A percentile compares a stretch with the other conserved stretches of the same genome.
These are phyloP conservation scores for Diplogelasinospora grovesii DNA, from an alignment of 495 filamentous ascomycete genomes.

Conservation along the genomic window DNA sequence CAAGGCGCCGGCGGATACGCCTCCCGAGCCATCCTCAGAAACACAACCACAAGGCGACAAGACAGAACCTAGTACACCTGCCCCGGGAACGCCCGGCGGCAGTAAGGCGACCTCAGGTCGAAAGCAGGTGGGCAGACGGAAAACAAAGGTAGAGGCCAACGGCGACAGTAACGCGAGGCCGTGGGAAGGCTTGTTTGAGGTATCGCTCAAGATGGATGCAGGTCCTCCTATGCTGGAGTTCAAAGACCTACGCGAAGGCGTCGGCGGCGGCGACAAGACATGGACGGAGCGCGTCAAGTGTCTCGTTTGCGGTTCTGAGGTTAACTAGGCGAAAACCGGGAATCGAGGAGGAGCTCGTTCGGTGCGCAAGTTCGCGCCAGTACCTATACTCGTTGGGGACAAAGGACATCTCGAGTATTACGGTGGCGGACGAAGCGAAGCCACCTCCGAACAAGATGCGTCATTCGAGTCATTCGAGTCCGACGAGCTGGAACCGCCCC, in stretches of 20 bases:
- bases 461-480: too few relatives aligned
- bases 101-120: conserved; percentile 11
- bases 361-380: not conserved
- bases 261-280: conserved; percentile 37
- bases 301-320: conserved; percentile 33
- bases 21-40: conserved; percentile 7
- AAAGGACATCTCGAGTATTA: too few relatives aligned
- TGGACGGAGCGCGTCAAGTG: conserved; percentile 42
- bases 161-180: conserved; percentile 28
- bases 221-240: conserved; percentile 30
- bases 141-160: conserved; percentile 20
- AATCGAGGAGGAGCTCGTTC: not conserved
- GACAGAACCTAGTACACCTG: conserved; percentile 2
- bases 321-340: conserved; percentile 23
- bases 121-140: conserved; percentile 18
- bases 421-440: too few relatives aligned
- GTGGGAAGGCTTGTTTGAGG: conserved; percentile 40
- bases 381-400: not conserved
- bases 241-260: conserved; percentile 34
- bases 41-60: conserved; percentile 9
- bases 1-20: conserved; percentile 17
- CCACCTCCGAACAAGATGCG: too few relatives aligned
- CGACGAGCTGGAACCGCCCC: too few relatives aligned
- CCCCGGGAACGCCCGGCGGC: conserved; percentile 4
- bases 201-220: conserved; percentile 27